A percentile compares a stretch with the other conserved stretches of the same genome.
These are phyloP conservation scores for Exophiala phaeomuriformis DNA, from an alignment of 2,329 filamentous ascomycete genomes.

Conservation along the genomic window DNA sequence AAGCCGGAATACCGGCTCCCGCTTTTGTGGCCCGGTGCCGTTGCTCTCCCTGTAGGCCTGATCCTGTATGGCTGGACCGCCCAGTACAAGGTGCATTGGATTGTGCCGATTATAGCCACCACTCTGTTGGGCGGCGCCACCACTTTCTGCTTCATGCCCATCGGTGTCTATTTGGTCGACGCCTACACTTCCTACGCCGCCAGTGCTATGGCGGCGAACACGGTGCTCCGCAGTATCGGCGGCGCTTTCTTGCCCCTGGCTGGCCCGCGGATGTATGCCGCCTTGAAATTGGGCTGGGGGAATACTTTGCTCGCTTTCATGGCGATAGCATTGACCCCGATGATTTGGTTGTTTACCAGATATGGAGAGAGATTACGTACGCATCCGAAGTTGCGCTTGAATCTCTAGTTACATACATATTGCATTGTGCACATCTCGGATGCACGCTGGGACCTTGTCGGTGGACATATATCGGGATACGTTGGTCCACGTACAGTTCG, in stretches of 20 bases:
- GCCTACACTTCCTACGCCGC: constrained; percentile 44
- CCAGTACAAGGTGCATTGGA: constrained; percentile 48
- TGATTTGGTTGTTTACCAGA: neutral
- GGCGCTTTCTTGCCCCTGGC: constrained; percentile 57
- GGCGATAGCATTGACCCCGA: neutral
- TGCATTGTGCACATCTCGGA: too few species aligned
- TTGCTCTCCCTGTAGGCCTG: constrained; percentile 49
- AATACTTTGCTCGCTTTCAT: neutral
- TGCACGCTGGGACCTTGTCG: too few species aligned
- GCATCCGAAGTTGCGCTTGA: neutral
- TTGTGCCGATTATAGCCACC: constrained; percentile 54
- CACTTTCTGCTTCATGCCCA: constrained; percentile 44
- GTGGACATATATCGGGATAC: too few species aligned
- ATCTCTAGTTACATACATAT: too few species aligned
- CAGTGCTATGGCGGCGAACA: constrained; percentile 48
- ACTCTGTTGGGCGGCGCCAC: constrained; percentile 49
- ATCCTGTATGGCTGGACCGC: constrained; percentile 56
- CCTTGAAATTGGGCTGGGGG: neutral
- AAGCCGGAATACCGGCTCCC: constrained; percentile 47
- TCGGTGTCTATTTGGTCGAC: constrained; percentile 52
- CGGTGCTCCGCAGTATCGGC: constrained; percentile 49
- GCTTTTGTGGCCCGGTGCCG: constrained; percentile 48
- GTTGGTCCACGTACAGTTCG: too few species aligned
- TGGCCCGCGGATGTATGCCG: constrained; percentile 27
- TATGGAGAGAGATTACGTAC: neutral